Percentiles rank a stretch among this genome's conserved stretches.
phyloP scores from a whole-genome alignment of 306 rosid species.

The Prosopis cineraria region DNA sequence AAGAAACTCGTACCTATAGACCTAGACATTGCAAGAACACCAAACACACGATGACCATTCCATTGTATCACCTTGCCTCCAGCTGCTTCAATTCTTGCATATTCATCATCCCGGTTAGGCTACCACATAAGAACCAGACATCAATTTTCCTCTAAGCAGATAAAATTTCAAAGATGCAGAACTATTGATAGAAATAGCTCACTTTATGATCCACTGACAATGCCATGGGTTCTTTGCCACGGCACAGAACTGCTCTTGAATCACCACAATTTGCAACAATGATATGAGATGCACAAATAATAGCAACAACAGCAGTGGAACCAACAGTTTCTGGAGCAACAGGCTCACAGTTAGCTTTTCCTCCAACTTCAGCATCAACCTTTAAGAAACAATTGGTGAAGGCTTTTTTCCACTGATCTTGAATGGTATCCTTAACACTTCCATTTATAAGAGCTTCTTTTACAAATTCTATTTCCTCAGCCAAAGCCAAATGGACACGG shows the following conservation, averaged over 20 bases:
- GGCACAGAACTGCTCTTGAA: conserved; percentile 72
- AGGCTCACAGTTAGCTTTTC: conserved; percentile 56
- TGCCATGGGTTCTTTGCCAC: conserved; percentile 72
- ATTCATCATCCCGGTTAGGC: conserved; percentile 79
- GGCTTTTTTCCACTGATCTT: conserved; percentile 63
- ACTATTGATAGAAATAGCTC: conserved; percentile 23
- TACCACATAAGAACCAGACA: conserved; percentile 34
- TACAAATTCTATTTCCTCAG: conserved; percentile 62
- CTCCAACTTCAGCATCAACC: conserved; percentile 75
- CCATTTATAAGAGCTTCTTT: conserved; percentile 46
- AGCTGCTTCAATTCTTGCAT: conserved; percentile 75
- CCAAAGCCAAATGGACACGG: conserved; percentile 64
- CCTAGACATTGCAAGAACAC: conserved; percentile 87
- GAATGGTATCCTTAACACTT: conserved; percentile 46
- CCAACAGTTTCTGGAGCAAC: conserved; percentile 78
- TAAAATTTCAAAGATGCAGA: not conserved
- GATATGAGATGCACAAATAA: conserved; percentile 70
- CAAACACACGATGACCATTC: conserved; percentile 79
- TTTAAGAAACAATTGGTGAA: conserved; percentile 60
- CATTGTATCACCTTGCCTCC: conserved; percentile 84
- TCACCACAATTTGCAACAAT: conserved; percentile 76
- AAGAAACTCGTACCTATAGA: conserved; percentile 59
- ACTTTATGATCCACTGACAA: conserved; percentile 79
- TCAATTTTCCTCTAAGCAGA: conserved; percentile 28
- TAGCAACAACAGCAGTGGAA: conserved; percentile 71